These are phyloP conservation scores for Gnomoniopsis sp. DNA, from an alignment of 2,329 filamentous ascomycete species.

Conservation along the genomic window DNA sequence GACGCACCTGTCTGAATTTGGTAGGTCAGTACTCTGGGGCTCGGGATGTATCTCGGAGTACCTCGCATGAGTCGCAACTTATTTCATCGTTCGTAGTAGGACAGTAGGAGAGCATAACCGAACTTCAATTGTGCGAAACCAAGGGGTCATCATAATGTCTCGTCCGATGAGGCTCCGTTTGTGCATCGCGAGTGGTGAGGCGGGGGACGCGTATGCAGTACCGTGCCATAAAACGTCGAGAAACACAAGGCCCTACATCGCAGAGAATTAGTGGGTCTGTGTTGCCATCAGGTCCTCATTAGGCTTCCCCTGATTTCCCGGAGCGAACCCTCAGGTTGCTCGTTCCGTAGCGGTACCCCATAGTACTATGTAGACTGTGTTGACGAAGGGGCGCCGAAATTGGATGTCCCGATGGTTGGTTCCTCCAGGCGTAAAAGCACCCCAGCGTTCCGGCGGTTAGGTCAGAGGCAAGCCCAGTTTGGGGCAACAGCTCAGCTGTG, in stretches of 20 bases:
- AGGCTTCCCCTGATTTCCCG: neutral
- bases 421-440: neutral
- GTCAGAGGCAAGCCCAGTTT: neutral
- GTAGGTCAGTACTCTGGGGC: neutral
- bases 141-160: neutral
- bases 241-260: neutral
- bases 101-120: neutral
- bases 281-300: neutral
- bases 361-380: neutral
- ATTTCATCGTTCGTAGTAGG: neutral
- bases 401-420: neutral
- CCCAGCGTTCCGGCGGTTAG: neutral
- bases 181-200: neutral
- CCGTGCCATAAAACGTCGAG: neutral
- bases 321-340: neutral
- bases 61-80: neutral
- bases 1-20: slow-evolving; percentile 5
- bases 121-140: neutral
- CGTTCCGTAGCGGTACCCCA: too few relatives aligned
- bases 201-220: neutral
- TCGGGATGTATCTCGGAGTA: neutral
- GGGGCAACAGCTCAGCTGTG: neutral
- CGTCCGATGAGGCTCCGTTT: neutral
- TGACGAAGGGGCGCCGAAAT: neutral
- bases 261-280: neutral